Conservation (phyloP, 805 yeast genomes). For the Saccharomycopsis schoenii region DNA sequence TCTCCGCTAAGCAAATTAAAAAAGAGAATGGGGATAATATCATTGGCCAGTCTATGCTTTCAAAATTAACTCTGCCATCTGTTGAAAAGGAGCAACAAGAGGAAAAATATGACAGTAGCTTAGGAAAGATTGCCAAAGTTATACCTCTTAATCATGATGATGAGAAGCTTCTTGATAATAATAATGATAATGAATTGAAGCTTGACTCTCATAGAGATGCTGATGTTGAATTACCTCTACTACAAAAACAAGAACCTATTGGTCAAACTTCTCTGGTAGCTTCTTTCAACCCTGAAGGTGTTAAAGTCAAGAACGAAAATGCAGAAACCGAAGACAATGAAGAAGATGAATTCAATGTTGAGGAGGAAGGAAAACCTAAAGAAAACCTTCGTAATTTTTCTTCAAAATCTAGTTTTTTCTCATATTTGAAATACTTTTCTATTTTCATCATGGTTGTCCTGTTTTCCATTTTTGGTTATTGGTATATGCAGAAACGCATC, state of each 20-base stretch:
- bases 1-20: neutral
- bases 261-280: neutral
- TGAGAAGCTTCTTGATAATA: neutral
- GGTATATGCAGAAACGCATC: constrained; percentile 57
- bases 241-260: neutral
- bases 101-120: neutral
- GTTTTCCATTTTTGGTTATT: constrained; percentile 34
- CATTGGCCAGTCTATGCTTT: neutral
- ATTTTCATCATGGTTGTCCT: constrained; percentile 30
- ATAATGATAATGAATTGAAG: neutral
- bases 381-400: neutral
- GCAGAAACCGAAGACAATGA: neutral
- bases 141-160: neutral
- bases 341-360: neutral
- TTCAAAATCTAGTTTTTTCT: neutral
- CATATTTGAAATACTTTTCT: constrained; percentile 21
- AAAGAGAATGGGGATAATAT: neutral
- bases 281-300: neutral
- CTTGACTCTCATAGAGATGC: neutral
- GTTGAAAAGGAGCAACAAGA: neutral
- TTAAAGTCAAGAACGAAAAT: neutral
- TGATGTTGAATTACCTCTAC: neutral
- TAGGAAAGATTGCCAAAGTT: neutral
- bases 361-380: neutral
- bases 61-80: neutral